Evolutionary conservation across 192 early-diverging fungal species (phyloP), one percentile per base, ranked within the genome.

Genomic region (Backusella westeae): DNA sequence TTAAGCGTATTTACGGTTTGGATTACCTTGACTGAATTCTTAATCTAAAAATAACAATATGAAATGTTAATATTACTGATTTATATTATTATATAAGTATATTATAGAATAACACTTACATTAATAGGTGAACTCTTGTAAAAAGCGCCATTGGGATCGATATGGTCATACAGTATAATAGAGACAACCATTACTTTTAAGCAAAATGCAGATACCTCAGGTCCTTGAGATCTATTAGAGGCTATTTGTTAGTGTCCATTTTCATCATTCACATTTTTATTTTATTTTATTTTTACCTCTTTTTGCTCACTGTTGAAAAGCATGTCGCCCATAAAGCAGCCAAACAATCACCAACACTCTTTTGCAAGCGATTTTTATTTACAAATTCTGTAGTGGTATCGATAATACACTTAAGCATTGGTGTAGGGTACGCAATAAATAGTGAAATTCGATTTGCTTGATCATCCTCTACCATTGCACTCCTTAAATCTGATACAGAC

Each of bases 341-440:
- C 56, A 96, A 78, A 77, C 91, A 89, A 63, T 95, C 93, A 3
- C 90, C 87, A 19, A 95, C 91, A 67, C 82, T 81, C 75, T 80
- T 79, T 56, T 83, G 82, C 38, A 83, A 67, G 34, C 69, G 29
- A 36, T 79, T 75, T 73, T 87, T 87, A 8, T 76, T 86, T 17
- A 95, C 91, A 75, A 87, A 93, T 66, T 89, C 79, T 46, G 89
- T 89, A 6, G 92, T 91, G 65, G 94, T 89, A 67, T 97, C 94
- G 15, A 95, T 95, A 15, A 99, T 88, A 26, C 88, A 85, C 85
- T 94, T 96, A 29, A 96, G 84, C 92, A 99, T 95, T 1, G 97
- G 96, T 34, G 92, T 95, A 67, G 96, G 92, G 84, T 98, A 94
- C 32, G 97, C 97, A 76, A 94, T 97, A 82, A 99, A 99, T 70